Percentiles rank a stretch among this genome's conserved stretches.
Evolutionary conservation across 352 stramenopile genomes (phyloP).

Genomic region (Aphanomyces euteiches): DNA sequence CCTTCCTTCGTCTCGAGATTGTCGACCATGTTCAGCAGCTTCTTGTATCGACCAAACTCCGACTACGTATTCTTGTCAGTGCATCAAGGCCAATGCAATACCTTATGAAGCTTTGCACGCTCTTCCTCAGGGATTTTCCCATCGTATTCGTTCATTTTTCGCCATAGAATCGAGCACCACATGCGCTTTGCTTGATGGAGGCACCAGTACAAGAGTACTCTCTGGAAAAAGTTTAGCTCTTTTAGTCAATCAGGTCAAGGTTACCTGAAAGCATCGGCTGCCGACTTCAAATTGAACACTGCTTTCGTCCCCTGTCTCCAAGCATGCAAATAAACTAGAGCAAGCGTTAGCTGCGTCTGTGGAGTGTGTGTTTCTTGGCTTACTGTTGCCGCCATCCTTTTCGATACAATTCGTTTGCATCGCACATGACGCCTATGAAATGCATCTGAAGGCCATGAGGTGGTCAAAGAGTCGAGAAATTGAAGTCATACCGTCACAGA

Average conservation of each 20-base stretch:
- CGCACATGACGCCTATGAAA: slow-evolving; percentile 55
- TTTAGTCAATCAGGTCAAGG: no score
- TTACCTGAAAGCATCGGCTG: slow-evolving; percentile 60
- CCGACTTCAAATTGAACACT: slow-evolving; percentile 58
- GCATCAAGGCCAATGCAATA: neutral
- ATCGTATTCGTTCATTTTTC: slow-evolving; percentile 46
- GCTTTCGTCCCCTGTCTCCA: neutral
- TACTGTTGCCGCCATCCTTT: slow-evolving; percentile 61
- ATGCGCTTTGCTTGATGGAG: slow-evolving; percentile 78
- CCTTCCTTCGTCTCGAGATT: slow-evolving; percentile 54
- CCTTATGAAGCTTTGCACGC: slow-evolving; percentile 9
- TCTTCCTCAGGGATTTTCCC: slow-evolving; percentile 16
- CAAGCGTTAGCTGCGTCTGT: neutral
- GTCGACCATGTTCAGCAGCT: slow-evolving; percentile 54
- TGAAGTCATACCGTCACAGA: slow-evolving; percentile 27
- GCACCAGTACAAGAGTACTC: slow-evolving; percentile 72
- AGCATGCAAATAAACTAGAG: slow-evolving; percentile 7
- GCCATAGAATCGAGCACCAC: slow-evolving; percentile 65
- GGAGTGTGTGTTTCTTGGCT: neutral
- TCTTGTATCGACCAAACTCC: slow-evolving; percentile 78
- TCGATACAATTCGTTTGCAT: slow-evolving; percentile 63
- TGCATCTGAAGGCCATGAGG: slow-evolving; percentile 30
- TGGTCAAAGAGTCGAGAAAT: neutral
- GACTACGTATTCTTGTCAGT: slow-evolving; percentile 1
- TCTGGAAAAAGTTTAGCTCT: slow-evolving; percentile 34